Evolutionary conservation across 2,329 filamentous ascomycete genomes (phyloP).

Genomic region (Immersiporthe knoxdaviesiana): DNA sequence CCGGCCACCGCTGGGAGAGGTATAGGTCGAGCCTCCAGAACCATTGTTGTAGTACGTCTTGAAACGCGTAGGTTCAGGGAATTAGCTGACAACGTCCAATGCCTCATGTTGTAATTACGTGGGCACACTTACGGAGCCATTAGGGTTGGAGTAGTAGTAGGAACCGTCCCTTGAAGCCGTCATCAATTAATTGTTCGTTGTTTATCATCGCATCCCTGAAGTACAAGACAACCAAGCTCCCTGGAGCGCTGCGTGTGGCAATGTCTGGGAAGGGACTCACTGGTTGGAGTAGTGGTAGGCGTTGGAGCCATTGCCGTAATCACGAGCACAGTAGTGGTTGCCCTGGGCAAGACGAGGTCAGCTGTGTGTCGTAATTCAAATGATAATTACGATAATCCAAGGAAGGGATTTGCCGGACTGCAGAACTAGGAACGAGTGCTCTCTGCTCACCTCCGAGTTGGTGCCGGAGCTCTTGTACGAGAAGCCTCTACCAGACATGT

Average conservation of each 20-base stretch:
- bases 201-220: no score
- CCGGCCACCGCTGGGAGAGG: slow-evolving; percentile 51
- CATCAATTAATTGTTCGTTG: not conserved
- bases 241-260: not conserved
- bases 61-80: not conserved
- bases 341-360: slow-evolving; percentile 48
- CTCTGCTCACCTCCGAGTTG: slow-evolving; percentile 59
- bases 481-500: slow-evolving; percentile 38
- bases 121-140: slow-evolving; percentile 54
- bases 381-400: no score
- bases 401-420: no score
- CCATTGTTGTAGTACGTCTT: slow-evolving; percentile 68
- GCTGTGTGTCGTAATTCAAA: not conserved
- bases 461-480: slow-evolving; percentile 57
- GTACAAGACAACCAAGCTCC: not conserved
- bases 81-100: not conserved
- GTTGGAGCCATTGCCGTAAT: slow-evolving; percentile 61
- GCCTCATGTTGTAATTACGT: no score
- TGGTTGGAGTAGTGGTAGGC: slow-evolving; percentile 70
- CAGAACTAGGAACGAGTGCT: not conserved
- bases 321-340: slow-evolving; percentile 68
- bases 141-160: slow-evolving; percentile 74
- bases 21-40: slow-evolving; percentile 62
- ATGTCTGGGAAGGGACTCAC: slow-evolving; percentile 41
- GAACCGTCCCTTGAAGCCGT: slow-evolving; percentile 56